Conservation (phyloP, 768 basidiomycete genomes). For the Auriscalpium microsporum region DNA sequence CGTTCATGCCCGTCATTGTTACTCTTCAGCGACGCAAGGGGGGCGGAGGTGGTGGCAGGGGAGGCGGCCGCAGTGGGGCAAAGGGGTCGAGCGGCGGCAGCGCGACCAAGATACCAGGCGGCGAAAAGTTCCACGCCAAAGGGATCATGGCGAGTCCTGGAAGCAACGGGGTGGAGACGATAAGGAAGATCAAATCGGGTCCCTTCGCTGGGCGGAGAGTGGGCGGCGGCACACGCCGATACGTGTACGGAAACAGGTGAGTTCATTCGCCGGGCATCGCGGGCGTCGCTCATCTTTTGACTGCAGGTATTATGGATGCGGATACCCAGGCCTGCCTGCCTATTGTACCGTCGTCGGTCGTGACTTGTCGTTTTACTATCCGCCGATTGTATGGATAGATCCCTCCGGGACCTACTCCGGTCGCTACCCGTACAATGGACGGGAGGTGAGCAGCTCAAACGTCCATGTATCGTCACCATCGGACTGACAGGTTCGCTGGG, state of each 20-base stretch:
- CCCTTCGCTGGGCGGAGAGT: constrained; percentile 17
- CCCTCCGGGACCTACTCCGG: too few relatives aligned
- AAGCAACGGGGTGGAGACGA: too few relatives aligned
- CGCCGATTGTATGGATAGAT: constrained; percentile 19
- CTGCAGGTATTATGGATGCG: constrained; percentile 21
- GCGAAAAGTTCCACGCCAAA: background rate
- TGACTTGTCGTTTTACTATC: constrained; percentile 21
- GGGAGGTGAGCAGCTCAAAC: too few relatives aligned
- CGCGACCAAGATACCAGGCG: constrained; percentile 12
- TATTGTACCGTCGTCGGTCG: constrained; percentile 9
- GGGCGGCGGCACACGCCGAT: constrained; percentile 19
- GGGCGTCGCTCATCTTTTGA: background rate
- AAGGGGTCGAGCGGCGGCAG: constrained; percentile 17
- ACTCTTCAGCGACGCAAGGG: background rate
- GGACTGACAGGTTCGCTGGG: background rate
- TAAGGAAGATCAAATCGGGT: too few relatives aligned
- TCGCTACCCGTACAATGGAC: too few relatives aligned
- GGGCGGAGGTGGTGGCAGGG: constrained; percentile 1
- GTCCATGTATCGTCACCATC: too few relatives aligned
- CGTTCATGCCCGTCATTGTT: too few relatives aligned
- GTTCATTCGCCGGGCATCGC: background rate
- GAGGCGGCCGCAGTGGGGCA: background rate
- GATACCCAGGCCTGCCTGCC: constrained; percentile 14
- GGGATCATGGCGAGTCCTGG: too few relatives aligned
- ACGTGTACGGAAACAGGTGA: constrained; percentile 19